Evolutionary conservation across 2,329 filamentous ascomycete species (phyloP).

Genomic region (Penicillium sp.): DNA sequence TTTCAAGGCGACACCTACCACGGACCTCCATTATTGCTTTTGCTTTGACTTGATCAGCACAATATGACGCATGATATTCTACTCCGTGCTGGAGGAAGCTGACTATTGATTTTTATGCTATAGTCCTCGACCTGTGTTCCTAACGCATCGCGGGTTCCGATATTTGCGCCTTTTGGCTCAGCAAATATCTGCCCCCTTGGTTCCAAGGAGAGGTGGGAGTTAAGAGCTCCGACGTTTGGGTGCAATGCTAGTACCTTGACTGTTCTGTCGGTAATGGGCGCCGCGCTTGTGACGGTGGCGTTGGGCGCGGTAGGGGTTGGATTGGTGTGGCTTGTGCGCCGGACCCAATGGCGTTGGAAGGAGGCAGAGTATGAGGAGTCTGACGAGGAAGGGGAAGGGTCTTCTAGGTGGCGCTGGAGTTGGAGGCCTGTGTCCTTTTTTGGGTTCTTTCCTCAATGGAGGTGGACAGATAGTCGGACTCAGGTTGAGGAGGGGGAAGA

Average conservation of each 20-base stretch:
- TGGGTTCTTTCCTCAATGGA: neutral
- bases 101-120: neutral
- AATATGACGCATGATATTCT: neutral
- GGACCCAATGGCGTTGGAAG: conserved; percentile 12
- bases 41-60: neutral
- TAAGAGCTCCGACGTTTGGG: conserved; percentile 39
- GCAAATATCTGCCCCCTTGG: conserved; percentile 40
- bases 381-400: neutral
- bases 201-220: conserved; percentile 43
- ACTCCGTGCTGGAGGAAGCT: neutral
- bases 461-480: neutral
- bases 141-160: conserved; percentile 35
- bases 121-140: conserved; percentile 43
- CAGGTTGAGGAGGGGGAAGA: conserved; percentile 9
- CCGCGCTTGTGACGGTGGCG: conserved; percentile 31
- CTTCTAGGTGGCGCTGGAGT: neutral
- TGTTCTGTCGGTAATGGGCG: conserved; percentile 34
- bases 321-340: conserved; percentile 16
- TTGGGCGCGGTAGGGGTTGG: conserved; percentile 21
- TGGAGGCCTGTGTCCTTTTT: neutral
- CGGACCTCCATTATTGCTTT: neutral
- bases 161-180: conserved; percentile 39
- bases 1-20: neutral
- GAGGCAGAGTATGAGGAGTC: conserved; percentile 9
- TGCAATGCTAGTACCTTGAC: conserved; percentile 44